Evolutionary conservation across 768 basidiomycete genomes (phyloP).

Genomic region (Phanerodontia chrysosporium): DNA sequence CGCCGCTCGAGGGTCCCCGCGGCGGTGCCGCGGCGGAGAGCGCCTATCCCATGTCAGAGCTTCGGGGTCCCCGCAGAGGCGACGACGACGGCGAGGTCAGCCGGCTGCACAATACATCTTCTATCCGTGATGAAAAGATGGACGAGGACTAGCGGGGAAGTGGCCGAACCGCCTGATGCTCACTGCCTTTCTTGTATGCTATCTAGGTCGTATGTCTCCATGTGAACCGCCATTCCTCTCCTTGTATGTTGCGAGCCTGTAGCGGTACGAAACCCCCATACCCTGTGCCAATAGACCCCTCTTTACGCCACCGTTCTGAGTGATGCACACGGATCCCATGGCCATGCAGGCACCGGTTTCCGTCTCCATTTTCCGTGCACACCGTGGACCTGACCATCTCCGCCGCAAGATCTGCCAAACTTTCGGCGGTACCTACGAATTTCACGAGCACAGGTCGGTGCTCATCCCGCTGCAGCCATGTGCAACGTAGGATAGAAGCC

Average conservation of each 20-base stretch:
- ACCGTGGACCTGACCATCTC: neutral
- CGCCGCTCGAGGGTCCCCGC: constrained; percentile 14
- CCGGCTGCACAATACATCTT: constrained; percentile 5
- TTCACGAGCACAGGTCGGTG: neutral
- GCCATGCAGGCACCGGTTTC: neutral
- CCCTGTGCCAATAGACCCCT: neutral
- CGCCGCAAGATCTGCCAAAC: neutral
- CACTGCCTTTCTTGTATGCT: neutral
- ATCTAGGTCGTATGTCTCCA: neutral
- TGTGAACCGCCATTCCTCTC: neutral
- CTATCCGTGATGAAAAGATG: constrained; percentile 14
- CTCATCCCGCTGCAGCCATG: neutral
- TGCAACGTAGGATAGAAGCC: neutral
- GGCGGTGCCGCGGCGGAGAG: constrained; percentile 5
- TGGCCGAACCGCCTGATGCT: neutral
- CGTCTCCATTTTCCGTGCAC: neutral
- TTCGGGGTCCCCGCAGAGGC: constrained; percentile 16
- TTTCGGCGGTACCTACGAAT: neutral
- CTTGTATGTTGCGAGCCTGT: neutral
- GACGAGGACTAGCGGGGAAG: constrained; percentile 12
- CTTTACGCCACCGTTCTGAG: neutral
- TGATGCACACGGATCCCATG: neutral
- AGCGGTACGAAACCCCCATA: neutral
- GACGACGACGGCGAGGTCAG: constrained; percentile 18
- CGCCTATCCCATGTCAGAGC: constrained; percentile 8